phyloP scores from a whole-genome alignment of 768 basidiomycete genomes.

The Sporobolomyces phaffii region DNA sequence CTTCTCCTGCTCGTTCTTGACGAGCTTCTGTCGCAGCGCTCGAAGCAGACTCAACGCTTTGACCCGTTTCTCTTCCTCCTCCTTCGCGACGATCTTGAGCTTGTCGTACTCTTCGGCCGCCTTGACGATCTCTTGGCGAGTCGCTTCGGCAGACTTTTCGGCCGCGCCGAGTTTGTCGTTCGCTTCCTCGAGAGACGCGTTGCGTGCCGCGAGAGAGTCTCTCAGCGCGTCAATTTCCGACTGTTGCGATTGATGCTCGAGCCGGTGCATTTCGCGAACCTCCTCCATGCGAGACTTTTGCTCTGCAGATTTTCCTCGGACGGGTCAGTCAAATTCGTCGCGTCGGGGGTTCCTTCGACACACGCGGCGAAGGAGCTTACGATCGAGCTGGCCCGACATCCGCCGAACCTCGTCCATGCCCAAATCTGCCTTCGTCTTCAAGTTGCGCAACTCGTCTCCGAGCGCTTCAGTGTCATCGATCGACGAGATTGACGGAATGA shows the following conservation, averaged over 20 bases:
- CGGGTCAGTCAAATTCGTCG: too few species aligned
- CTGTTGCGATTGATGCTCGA: conserved; percentile 72
- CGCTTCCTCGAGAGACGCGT: conserved; percentile 64
- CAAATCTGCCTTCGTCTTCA: conserved; percentile 54
- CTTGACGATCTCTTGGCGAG: conserved; percentile 55
- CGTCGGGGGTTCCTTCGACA: too few species aligned
- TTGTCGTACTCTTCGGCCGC: conserved; percentile 56
- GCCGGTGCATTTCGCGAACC: conserved; percentile 70
- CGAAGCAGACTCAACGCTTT: conserved; percentile 90
- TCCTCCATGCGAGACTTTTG: conserved; percentile 81
- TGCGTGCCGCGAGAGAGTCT: conserved; percentile 63
- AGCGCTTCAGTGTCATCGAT: conserved; percentile 62
- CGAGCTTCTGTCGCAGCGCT: conserved; percentile 92
- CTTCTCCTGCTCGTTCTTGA: conserved; percentile 80
- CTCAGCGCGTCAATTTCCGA: conserved; percentile 66
- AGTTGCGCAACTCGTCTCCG: conserved; percentile 64
- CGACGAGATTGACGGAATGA: conserved; percentile 61
- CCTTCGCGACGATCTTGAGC: conserved; percentile 63
- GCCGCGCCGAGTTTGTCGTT: conserved; percentile 62
- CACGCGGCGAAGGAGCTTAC: conserved; percentile 55
- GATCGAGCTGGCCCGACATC: conserved; percentile 63
- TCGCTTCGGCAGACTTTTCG: conserved; percentile 57
- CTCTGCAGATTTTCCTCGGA: conserved; percentile 52
- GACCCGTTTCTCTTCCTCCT: conserved; percentile 93
- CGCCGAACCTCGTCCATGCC: conserved; percentile 64